A percentile compares a stretch with the other conserved stretches of the same genome.
Evolutionary conservation across 2,329 filamentous ascomycete genomes (phyloP).

Genomic region (Trichoderma sp.): DNA sequence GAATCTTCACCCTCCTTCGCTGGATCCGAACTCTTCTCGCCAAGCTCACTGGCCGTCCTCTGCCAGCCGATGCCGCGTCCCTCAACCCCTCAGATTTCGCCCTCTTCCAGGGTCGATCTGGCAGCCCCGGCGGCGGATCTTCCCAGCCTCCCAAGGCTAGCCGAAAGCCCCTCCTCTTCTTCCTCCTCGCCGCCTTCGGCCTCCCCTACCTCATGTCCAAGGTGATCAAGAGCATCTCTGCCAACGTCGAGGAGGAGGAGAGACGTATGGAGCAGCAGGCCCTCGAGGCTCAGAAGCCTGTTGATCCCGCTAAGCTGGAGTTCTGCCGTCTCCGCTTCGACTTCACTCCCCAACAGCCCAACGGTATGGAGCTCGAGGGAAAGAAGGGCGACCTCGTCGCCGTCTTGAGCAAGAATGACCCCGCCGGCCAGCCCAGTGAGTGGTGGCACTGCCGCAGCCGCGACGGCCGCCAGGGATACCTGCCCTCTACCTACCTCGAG

Average conservation of each 20-base stretch:
- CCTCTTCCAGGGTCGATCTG: conserved; percentile 71
- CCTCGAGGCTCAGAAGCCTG: conserved; percentile 49
- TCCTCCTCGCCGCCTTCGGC: conserved; percentile 89
- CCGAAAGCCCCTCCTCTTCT: conserved; percentile 94
- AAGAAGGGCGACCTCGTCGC: conserved; percentile 96
- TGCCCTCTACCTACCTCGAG: conserved; percentile 88
- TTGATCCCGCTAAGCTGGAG: conserved; percentile 89
- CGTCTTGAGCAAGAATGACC: conserved; percentile 88
- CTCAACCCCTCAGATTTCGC: conserved; percentile 91
- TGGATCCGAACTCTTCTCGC: conserved; percentile 91
- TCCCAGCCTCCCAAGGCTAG: conserved; percentile 70
- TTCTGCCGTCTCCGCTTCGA: conserved; percentile 96
- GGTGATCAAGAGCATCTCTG: conserved; percentile 80
- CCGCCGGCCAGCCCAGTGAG: conserved; percentile 85
- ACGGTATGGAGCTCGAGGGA: conserved; percentile 79
- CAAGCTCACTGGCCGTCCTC: conserved; percentile 87
- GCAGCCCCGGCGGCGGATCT: conserved; percentile 55
- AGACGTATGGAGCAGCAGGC: conserved; percentile 51
- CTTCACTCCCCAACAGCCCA: conserved; percentile 72
- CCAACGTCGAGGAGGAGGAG: conserved; percentile 81
- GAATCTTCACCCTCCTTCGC: conserved; percentile 92
- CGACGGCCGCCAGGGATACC: conserved; percentile 85
- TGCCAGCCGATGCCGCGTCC: conserved; percentile 79
- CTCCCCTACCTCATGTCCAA: conserved; percentile 97
- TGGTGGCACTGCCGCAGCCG: conserved; percentile 96